These are phyloP conservation scores for Cytospora paraplurivora DNA, from an alignment of 2,329 filamentous ascomycete genomes.

Conservation along the genomic window DNA sequence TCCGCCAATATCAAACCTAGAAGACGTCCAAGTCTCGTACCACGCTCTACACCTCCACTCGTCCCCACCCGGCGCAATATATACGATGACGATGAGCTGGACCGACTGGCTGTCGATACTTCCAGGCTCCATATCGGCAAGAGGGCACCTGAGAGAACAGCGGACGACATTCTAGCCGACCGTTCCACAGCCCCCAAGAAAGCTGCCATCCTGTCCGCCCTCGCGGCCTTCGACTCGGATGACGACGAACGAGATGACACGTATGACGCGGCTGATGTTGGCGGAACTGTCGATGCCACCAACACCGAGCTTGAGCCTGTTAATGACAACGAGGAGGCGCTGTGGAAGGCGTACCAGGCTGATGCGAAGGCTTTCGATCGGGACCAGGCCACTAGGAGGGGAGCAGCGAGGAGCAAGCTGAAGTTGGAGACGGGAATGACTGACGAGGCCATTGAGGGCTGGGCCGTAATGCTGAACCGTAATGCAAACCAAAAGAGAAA, in stretches of 20 bases:
- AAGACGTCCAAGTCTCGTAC: conserved; percentile 48
- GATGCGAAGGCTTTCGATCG: conserved; percentile 69
- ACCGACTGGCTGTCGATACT: conserved; percentile 66
- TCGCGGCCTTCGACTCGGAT: conserved; percentile 87
- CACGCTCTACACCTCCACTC: conserved; percentile 60
- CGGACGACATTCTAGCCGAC: conserved; percentile 72
- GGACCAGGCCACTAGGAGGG: conserved; percentile 69
- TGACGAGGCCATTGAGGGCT: conserved; percentile 92
- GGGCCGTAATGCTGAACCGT: conserved; percentile 81
- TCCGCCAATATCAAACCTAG: conserved; percentile 33
- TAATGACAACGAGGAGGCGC: conserved; percentile 65
- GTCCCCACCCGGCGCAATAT: conserved; percentile 68
- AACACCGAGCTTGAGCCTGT: conserved; percentile 40
- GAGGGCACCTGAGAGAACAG: conserved; percentile 60
- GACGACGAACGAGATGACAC: conserved; percentile 98
- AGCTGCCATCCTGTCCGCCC: conserved; percentile 82
- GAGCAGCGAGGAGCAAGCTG: conserved; percentile 62
- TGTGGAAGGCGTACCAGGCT: conserved; percentile 73
- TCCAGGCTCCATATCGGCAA: conserved; percentile 80
- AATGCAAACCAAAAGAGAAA: conserved; percentile 68
- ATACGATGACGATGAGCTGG: conserved; percentile 80
- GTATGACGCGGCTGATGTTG: conserved; percentile 90
- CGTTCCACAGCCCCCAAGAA: conserved; percentile 69
- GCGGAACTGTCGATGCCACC: conserved; percentile 76
- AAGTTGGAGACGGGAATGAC: conserved; percentile 83